Evolutionary conservation across 2,329 filamentous ascomycete genomes (phyloP).

Genomic region (Emmonsiellopsis sp.): DNA sequence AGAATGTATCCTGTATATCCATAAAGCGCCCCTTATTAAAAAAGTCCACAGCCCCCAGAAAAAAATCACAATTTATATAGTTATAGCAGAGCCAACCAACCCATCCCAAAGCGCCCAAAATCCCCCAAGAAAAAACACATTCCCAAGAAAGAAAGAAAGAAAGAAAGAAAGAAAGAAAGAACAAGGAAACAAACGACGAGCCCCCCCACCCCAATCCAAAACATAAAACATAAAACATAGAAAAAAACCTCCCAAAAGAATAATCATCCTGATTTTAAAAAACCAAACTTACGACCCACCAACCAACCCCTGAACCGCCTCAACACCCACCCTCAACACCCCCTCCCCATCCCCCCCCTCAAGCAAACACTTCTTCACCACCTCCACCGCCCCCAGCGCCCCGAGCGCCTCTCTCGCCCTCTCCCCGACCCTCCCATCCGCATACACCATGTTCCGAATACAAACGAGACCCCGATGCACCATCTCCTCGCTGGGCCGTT

Average conservation of each 20-base stretch:
- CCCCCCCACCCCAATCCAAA: not conserved
- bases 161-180: not conserved
- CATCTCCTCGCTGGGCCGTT: conserved; percentile 35
- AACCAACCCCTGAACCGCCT: conserved; percentile 61
- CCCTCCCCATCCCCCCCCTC: conserved; percentile 59
- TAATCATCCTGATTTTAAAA: too few species aligned
- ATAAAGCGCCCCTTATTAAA: too few species aligned
- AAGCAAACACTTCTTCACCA: conserved; percentile 61
- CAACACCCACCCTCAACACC: conserved; percentile 61
- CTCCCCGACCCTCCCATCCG: conserved; percentile 57
- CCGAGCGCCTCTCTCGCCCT: conserved; percentile 53
- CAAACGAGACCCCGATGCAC: conserved; percentile 64
- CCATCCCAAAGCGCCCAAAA: not conserved
- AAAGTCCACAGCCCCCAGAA: too few species aligned
- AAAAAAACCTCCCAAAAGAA: conserved; percentile 3
- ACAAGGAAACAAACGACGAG: not conserved
- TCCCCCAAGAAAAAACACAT: not conserved
- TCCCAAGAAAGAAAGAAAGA: not conserved
- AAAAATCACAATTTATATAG: not conserved
- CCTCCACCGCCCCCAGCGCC: conserved; percentile 55
- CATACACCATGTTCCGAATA: conserved; percentile 61
- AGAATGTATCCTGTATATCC: not conserved
- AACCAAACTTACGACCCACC: not conserved
- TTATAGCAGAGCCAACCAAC: not conserved
- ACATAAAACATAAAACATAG: conserved; percentile 11